These are phyloP conservation scores for Diaporthe sp. DNA, from an alignment of 2,329 filamentous ascomycete genomes.

Conservation along the genomic window DNA sequence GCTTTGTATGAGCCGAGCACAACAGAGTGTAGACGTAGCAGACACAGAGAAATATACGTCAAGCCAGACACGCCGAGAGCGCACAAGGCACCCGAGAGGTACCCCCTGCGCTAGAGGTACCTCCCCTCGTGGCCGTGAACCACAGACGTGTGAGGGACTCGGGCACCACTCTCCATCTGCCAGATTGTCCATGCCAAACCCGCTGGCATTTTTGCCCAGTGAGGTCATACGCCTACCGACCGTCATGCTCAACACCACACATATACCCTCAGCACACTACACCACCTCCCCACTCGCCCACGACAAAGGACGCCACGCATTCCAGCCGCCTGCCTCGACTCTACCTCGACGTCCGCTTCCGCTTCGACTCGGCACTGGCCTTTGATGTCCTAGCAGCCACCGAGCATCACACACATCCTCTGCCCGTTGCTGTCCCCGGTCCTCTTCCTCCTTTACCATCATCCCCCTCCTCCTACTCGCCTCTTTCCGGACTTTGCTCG, in stretches of 20 bases:
- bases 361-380: not conserved
- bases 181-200: constrained; percentile 26
- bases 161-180: constrained; percentile 17
- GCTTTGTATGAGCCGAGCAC: not conserved
- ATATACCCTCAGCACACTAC: not conserved
- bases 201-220: constrained; percentile 33
- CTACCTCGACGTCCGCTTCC: constrained; percentile 12
- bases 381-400: not conserved
- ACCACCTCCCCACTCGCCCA: not conserved
- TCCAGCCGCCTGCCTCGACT: constrained; percentile 12
- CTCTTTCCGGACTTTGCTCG: not conserved
- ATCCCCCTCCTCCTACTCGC: not conserved
- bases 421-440: not conserved
- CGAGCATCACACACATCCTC: not conserved
- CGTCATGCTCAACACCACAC: constrained; percentile 17
- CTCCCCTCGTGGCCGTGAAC: constrained; percentile 15
- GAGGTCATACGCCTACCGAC: constrained; percentile 13
- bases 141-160: constrained; percentile 3
- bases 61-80: not conserved
- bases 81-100: not conserved
- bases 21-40: not conserved
- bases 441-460: not conserved
- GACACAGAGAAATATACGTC: not conserved
- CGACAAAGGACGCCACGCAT: constrained; percentile 31
- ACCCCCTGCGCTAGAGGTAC: constrained; percentile 15